Evolutionary conservation across 2,329 filamentous ascomycete species (phyloP), one percentile per base, ranked within the genome.

Genomic region (Pseudogymnoascus sp.): DNA sequence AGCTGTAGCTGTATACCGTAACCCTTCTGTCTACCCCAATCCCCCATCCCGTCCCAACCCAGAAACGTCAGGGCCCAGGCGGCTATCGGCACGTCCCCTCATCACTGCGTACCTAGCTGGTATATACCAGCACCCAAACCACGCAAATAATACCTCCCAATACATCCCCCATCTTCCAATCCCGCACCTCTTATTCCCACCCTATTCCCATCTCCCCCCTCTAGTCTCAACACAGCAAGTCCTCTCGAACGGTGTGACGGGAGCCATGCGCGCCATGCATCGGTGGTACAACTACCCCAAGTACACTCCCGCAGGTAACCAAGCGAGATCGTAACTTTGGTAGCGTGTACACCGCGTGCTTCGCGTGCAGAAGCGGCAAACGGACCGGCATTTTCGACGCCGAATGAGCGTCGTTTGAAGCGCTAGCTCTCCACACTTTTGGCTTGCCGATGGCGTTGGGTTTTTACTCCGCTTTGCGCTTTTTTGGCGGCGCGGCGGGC

Each of bases 221-320:
- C 37, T 40, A 40, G 4, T 8, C 37, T 10, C n/a, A 9, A 7
- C 7, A 40, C 6, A 5, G 39, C 18, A 42, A 42, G 39, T 42
- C 39, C 39, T 5, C 0, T 18, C 37, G 37, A 40, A n/a, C 37
- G 3, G 15, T 40, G 6, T 8, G 15, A 42, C 39, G 39, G 39
- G 9, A 42, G 39, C 18, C 9, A 21, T 42, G 13, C 39, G 25
- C n/a, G 12, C 9, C 7, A n/a, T n/a, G n/a, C n/a, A n/a, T n/a
- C n/a, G n/a, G n/a, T 10, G 9, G 5, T 25, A 42, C 15, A 1
- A 5, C 1, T 0, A 1, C 4, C 3, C 9, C 5, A 2, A 1
- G 18, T 25, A 42, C 15, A n/a, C 2, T 13, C 5, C 18, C 39
- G 13, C 7, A 4, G 4, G 10, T n/a, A n/a, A 7, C 4, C 1